A percentile compares a stretch with the other conserved stretches of the same genome.
phyloP scores from a whole-genome alignment of 495 filamentous ascomycete species.

The Hypomontagnella submonticulosa region DNA sequence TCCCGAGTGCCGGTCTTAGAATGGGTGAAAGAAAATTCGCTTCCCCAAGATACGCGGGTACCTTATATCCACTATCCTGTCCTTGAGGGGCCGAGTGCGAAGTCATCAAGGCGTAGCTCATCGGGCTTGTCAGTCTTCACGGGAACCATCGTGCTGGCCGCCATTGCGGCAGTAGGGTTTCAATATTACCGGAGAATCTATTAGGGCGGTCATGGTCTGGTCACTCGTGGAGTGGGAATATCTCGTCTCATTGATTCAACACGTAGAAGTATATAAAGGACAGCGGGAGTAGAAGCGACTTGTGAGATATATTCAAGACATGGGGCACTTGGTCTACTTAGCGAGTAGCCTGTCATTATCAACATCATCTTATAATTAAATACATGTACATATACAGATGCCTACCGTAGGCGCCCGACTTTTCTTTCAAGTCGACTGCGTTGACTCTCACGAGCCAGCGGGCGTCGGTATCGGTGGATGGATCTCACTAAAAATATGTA shows the following conservation, averaged over 20 bases:
- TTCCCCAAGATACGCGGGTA: background rate
- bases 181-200: constrained; percentile 25
- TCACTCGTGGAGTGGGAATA: no score
- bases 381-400: no score
- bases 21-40: constrained; percentile 37
- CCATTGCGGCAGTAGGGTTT: constrained; percentile 24
- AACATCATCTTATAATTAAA: no score
- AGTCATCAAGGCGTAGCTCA: background rate
- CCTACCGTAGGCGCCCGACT: no score
- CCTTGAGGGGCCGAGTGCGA: background rate
- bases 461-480: constrained; percentile 9
- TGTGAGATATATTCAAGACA: no score
- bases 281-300: no score
- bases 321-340: no score
- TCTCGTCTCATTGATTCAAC: no score
- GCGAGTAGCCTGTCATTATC: no score
- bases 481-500: background rate
- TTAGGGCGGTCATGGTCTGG: background rate
- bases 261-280: no score
- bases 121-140: constrained; percentile 5
- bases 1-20: constrained; percentile 38
- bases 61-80: constrained; percentile 28
- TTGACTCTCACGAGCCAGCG: background rate
- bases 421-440: no score
- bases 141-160: constrained; percentile 5